Evolutionary conservation across 768 basidiomycete species (phyloP).

Genomic region (Strobilomyces dryophilus): DNA sequence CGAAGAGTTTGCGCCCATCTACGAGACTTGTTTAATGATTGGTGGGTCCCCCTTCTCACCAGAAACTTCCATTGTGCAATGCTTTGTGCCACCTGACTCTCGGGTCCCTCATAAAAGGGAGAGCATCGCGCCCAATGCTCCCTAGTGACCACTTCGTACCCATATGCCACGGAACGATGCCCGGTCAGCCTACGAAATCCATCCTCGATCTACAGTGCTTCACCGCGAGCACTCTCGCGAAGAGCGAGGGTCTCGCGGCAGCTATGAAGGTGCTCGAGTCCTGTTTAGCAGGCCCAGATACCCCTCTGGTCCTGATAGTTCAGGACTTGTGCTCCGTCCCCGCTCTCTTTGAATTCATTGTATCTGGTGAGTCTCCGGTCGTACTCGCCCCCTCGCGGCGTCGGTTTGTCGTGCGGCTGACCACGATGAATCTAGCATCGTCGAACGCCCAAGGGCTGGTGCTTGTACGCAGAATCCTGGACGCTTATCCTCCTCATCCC

Average conservation of each 20-base stretch:
- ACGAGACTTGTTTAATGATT: too few species aligned
- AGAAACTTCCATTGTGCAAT: too few species aligned
- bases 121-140: not conserved
- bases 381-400: not conserved
- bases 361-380: conserved; percentile 22
- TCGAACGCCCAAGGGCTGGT: conserved; percentile 13
- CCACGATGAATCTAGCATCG: conserved; percentile 7
- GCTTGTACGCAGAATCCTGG: conserved; percentile 26
- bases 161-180: not conserved
- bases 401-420: not conserved
- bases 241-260: conserved; percentile 14
- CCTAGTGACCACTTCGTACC: not conserved
- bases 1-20: too few species aligned
- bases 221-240: conserved; percentile 13
- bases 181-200: not conserved
- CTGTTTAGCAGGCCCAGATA: conserved; percentile 24
- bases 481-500: conserved; percentile 29
- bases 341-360: conserved; percentile 27
- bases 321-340: conserved; percentile 26
- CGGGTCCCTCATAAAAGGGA: too few species aligned
- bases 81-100: too few species aligned
- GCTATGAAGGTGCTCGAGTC: conserved; percentile 15
- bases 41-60: too few species aligned
- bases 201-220: conserved; percentile 17
- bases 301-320: conserved; percentile 20